phyloP scores from a whole-genome alignment of 305 asterid genomes.

The Solanum hybrid region DNA sequence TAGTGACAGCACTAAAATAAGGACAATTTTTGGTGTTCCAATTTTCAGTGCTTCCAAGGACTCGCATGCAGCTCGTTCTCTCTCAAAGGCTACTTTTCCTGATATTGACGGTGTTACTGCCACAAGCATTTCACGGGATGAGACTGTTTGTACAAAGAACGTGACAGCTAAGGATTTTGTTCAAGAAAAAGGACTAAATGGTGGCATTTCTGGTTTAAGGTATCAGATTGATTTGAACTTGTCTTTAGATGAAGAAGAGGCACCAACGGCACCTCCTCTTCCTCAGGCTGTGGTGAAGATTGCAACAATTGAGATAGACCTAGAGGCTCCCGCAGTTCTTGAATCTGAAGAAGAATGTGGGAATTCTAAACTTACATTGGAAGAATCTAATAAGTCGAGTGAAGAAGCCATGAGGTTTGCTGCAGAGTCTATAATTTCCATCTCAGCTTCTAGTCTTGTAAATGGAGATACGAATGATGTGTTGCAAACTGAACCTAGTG shows the following conservation, averaged over 20 bases:
- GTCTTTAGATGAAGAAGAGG: slow-evolving; percentile 47
- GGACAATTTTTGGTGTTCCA: slow-evolving; percentile 17
- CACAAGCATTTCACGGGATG: neutral
- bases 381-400: neutral
- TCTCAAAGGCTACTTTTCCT: slow-evolving; percentile 1
- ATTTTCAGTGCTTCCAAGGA: slow-evolving; percentile 9
- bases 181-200: slow-evolving; percentile 16
- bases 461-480: slow-evolving; percentile 5
- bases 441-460: slow-evolving; percentile 18
- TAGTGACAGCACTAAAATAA: slow-evolving; percentile 8
- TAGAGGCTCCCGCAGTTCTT: slow-evolving; percentile 37
- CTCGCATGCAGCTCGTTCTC: slow-evolving; percentile 2
- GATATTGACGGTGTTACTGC: neutral
- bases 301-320: slow-evolving; percentile 38
- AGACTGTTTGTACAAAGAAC: slow-evolving; percentile 7
- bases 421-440: slow-evolving; percentile 50
- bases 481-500: slow-evolving; percentile 8
- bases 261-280: slow-evolving; percentile 20
- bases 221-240: slow-evolving; percentile 59
- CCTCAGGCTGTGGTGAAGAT: slow-evolving; percentile 32
- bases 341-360: slow-evolving; percentile 18
- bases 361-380: neutral
- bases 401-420: slow-evolving; percentile 42
- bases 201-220: slow-evolving; percentile 21
- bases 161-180: slow-evolving; percentile 11